Percentiles rank a stretch among this genome's conserved stretches.
Evolutionary conservation across 768 basidiomycete genomes (phyloP).

Genomic region (Trametes cubensis): DNA sequence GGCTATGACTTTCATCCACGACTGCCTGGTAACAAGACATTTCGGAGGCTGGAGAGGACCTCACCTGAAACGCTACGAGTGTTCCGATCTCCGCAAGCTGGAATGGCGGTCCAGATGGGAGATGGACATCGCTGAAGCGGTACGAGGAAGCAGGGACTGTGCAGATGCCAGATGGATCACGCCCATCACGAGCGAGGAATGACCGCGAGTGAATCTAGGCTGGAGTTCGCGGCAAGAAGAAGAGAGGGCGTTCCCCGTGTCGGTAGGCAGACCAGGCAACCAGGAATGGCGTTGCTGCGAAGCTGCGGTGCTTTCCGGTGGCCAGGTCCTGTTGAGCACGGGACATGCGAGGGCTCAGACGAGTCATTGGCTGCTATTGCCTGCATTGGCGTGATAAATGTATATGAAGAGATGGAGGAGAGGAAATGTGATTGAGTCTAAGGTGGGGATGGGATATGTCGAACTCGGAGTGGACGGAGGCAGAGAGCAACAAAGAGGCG

Average conservation of each 20-base stretch:
- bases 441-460: background rate
- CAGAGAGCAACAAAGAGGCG: background rate
- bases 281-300: background rate
- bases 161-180: conserved; percentile 3
- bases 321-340: too few relatives aligned
- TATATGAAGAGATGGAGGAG: background rate
- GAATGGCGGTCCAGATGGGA: conserved; percentile 18
- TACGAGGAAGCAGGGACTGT: conserved; percentile 4
- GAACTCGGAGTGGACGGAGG: background rate
- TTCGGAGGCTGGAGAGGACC: background rate
- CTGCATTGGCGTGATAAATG: too few relatives aligned
- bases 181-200: background rate
- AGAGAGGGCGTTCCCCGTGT: conserved; percentile 3
- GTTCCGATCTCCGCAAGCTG: conserved; percentile 14
- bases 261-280: conserved; percentile 3
- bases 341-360: too few relatives aligned
- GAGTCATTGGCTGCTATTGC: too few relatives aligned
- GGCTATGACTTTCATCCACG: background rate
- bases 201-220: background rate
- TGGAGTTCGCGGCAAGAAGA: background rate
- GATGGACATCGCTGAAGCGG: conserved; percentile 15
- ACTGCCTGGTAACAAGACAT: conserved; percentile 9
- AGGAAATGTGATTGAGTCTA: background rate
- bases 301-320: background rate
- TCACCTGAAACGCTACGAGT: background rate